These are phyloP conservation scores for Blastomyces percursus DNA, from an alignment of 2,329 filamentous ascomycete species.

Conservation along the genomic window DNA sequence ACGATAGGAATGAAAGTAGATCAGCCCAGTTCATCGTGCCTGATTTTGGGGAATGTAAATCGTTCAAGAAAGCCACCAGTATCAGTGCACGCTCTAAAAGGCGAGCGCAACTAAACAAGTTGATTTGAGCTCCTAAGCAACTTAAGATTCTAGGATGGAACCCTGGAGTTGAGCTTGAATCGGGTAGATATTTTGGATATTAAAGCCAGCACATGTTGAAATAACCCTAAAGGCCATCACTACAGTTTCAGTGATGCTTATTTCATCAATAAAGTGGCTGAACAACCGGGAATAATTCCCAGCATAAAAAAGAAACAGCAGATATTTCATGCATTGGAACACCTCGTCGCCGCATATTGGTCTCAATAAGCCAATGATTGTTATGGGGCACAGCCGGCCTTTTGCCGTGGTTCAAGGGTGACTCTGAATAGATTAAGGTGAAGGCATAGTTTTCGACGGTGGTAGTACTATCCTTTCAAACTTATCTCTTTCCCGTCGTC, in stretches of 20 bases:
- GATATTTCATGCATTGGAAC: background rate
- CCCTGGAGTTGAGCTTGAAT: too few species aligned
- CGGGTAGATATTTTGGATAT: background rate
- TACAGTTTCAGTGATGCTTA: background rate
- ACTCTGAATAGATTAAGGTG: background rate
- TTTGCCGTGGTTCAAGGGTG: background rate
- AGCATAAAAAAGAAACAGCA: background rate
- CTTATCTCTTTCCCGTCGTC: background rate
- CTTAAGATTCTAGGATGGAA: background rate
- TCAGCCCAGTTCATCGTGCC: slow-evolving; percentile 1
- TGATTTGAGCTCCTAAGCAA: background rate
- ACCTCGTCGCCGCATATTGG: background rate
- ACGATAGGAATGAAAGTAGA: background rate
- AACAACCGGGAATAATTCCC: background rate
- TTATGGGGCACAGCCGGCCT: background rate
- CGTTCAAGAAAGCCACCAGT: background rate
- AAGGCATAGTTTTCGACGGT: background rate
- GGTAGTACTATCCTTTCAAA: background rate
- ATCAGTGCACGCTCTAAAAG: background rate
- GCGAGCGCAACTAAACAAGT: background rate
- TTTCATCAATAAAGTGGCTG: background rate
- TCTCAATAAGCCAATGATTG: background rate
- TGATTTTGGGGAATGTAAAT: background rate
- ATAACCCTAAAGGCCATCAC: background rate
- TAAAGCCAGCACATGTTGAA: background rate